A percentile compares a stretch with the other conserved stretches of the same genome.
phyloP scores from a whole-genome alignment of 1,139 yeast genomes.

The Citeromyces hawaiiensis region DNA sequence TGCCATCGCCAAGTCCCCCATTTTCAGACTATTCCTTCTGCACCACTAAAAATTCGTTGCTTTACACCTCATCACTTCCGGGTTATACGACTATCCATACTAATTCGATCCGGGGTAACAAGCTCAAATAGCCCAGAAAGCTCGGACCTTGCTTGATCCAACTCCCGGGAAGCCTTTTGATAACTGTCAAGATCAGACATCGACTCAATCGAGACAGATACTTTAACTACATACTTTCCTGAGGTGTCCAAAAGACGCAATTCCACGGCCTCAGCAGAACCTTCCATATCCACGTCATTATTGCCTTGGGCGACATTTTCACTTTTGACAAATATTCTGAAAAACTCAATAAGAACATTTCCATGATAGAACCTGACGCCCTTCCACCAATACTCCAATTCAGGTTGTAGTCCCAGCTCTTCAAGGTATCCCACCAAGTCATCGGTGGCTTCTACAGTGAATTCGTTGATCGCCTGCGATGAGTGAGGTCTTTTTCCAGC shows the following conservation, averaged over 20 bases:
- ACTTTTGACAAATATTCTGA: slow-evolving; percentile 27
- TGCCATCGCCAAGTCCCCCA: background rate
- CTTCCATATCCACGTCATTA: slow-evolving; percentile 3
- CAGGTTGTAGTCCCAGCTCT: slow-evolving; percentile 60
- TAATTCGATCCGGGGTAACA: slow-evolving; percentile 63
- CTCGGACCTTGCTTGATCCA: slow-evolving; percentile 49
- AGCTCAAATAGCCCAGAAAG: slow-evolving; percentile 55
- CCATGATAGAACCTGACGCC: slow-evolving; percentile 58
- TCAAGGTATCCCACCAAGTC: slow-evolving; percentile 25
- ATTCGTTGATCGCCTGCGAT: slow-evolving; percentile 59
- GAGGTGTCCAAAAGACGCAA: slow-evolving; percentile 38
- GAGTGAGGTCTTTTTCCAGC: slow-evolving; percentile 65
- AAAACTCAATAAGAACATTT: slow-evolving; percentile 47
- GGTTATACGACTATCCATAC: slow-evolving; percentile 62
- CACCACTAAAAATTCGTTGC: background rate
- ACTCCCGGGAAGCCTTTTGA: slow-evolving; percentile 48
- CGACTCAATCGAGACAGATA: slow-evolving; percentile 55
- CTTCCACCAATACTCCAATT: slow-evolving; percentile 51
- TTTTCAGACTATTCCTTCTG: background rate
- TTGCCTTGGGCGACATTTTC: slow-evolving; percentile 18
- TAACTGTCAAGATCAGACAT: slow-evolving; percentile 68
- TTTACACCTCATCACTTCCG: slow-evolving; percentile 10
- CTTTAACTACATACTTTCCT: slow-evolving; percentile 47
- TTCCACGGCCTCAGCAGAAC: slow-evolving; percentile 6
- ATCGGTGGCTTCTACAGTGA: slow-evolving; percentile 31